A percentile compares a stretch with the other conserved stretches of the same genome.
Evolutionary conservation across 169 alveolate species (phyloP).

Genomic region (Plasmodium falciparum): DNA sequence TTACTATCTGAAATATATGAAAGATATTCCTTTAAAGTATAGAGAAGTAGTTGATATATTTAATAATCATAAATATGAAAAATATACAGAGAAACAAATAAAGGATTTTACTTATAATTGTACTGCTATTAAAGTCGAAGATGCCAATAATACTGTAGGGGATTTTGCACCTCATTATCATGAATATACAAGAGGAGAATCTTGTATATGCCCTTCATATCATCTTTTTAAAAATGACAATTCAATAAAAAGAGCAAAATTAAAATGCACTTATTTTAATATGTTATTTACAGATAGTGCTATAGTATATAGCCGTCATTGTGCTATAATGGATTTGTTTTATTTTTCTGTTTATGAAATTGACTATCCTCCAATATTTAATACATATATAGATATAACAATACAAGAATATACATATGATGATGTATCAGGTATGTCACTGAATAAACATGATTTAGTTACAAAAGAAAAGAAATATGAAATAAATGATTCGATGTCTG

Average conservation of each 20-base stretch:
- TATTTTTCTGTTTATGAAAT: conserved; percentile 60
- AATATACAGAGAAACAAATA: conserved; percentile 22
- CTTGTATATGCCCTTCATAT: conserved; percentile 60
- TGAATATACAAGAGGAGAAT: conserved; percentile 66
- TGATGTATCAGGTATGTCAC: conserved; percentile 50
- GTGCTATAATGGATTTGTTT: conserved; percentile 35
- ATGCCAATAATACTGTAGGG: conserved; percentile 24
- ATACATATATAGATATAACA: conserved; percentile 58
- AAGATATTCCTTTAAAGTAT: conserved; percentile 55
- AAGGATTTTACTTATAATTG: conserved; percentile 24
- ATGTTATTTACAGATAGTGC: conserved; percentile 62
- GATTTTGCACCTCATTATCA: conserved; percentile 50
- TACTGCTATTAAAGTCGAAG: conserved; percentile 45
- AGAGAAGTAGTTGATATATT: conserved; percentile 65
- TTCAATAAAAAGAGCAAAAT: conserved; percentile 50
- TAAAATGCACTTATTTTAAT: conserved; percentile 57
- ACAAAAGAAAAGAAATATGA: conserved; percentile 69
- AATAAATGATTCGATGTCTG: conserved; percentile 61
- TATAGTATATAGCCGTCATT: conserved; percentile 44
- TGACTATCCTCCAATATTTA: conserved; percentile 75
- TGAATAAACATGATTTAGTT: conserved; percentile 54
- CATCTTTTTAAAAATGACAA: conserved; percentile 43
- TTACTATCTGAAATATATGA: conserved; percentile 54
- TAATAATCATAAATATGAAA: conserved; percentile 46
- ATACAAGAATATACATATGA: conserved; percentile 62